Conservation (phyloP, 2,329 filamentous ascomycete species). For the Ophiostoma sp. region DNA sequence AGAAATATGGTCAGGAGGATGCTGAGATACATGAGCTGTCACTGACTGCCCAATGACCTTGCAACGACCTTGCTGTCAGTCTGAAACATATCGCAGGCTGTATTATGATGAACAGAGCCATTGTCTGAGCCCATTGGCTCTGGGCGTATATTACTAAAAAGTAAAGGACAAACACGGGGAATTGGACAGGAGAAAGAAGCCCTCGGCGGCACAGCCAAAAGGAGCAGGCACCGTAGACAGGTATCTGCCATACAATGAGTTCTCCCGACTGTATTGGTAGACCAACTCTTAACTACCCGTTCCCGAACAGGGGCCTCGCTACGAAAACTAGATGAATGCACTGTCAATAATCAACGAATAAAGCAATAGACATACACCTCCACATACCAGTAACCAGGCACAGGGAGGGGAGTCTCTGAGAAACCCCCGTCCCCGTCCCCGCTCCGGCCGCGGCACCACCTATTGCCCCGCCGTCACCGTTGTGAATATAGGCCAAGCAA, state of each 20-base stretch:
- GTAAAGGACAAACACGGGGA: background rate
- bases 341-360: no score
- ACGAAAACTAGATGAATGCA: background rate
- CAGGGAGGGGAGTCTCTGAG: background rate
- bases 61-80: background rate
- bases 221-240: background rate
- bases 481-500: background rate
- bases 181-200: background rate
- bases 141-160: background rate
- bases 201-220: conserved; percentile 8
- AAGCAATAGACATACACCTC: background rate
- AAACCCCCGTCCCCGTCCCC: background rate
- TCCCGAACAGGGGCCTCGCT: background rate
- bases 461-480: background rate
- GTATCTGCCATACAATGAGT: background rate
- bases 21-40: background rate
- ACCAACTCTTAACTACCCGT: conserved; percentile 1
- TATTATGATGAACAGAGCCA: background rate
- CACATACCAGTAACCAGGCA: background rate
- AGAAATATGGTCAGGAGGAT: background rate
- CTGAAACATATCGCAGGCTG: background rate
- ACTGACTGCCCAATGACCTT: background rate
- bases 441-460: background rate
- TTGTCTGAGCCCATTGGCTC: background rate
- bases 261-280: background rate